Evolutionary conservation across 1,284 basidiomycete species (phyloP).

Genomic region (Flammula alnicola): DNA sequence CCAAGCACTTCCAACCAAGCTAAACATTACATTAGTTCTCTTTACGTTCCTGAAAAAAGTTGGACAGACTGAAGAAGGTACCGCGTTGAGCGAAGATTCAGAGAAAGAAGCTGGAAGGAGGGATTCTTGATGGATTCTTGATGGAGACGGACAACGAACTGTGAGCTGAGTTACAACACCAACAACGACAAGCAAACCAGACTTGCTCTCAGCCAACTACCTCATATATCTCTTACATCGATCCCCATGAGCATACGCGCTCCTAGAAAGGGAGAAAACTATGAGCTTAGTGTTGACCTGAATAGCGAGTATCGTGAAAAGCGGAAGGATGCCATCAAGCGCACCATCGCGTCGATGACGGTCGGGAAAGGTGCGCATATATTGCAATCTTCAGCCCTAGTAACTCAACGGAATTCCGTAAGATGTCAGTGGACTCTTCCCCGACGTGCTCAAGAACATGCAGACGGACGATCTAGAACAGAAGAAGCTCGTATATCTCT

Average conservation of each 20-base stretch:
- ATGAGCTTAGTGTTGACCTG: conserved; percentile 91
- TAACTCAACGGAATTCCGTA: neutral
- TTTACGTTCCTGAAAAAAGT: too few relatives aligned
- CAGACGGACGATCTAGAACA: conserved; percentile 93
- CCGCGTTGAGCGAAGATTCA: too few relatives aligned
- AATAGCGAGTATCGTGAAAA: conserved; percentile 96
- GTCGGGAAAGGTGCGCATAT: conserved; percentile 80
- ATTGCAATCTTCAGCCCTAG: conserved; percentile 9
- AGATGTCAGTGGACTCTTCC: conserved; percentile 96
- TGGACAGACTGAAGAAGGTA: too few relatives aligned
- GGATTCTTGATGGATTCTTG: too few relatives aligned
- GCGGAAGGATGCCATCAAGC: conserved; percentile 98
- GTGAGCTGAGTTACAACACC: too few relatives aligned
- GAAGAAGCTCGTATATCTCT: conserved; percentile 97
- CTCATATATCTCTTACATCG: conserved; percentile 1
- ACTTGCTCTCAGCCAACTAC: conserved; percentile 1
- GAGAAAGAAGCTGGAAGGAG: too few relatives aligned
- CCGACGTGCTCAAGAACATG: conserved; percentile 99
- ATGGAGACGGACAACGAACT: too few relatives aligned
- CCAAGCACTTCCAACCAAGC: too few relatives aligned
- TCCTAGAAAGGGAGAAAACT: conserved; percentile 88
- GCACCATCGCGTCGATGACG: conserved; percentile 95
- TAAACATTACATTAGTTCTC: too few relatives aligned
- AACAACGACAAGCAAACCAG: conserved; percentile 9
- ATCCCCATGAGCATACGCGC: conserved; percentile 62